Percentiles rank a stretch among this genome's conserved stretches.
Conservation (phyloP, 495 filamentous ascomycete species). For the Annulohypoxylon nitens region DNA sequence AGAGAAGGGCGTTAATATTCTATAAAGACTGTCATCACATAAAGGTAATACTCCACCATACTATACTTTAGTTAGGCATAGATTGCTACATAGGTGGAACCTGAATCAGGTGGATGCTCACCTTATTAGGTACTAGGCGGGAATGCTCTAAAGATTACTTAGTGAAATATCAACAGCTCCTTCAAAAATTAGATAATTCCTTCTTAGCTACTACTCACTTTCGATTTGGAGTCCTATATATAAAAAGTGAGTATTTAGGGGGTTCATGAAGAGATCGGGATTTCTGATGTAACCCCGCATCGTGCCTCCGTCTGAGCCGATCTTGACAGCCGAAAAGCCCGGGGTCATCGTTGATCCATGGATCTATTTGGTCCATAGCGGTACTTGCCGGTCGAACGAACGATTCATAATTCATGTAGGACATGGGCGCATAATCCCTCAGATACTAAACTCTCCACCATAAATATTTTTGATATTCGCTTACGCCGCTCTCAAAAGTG, state of each 20-base stretch:
- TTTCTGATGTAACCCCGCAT: conserved; percentile 3
- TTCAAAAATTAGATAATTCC: not conserved
- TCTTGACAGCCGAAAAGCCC: conserved; percentile 1
- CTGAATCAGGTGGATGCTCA: not conserved
- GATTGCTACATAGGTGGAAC: not conserved
- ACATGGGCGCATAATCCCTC: not conserved
- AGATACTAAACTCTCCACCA: not conserved
- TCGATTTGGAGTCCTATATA: too few species aligned
- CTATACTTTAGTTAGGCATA: not conserved
- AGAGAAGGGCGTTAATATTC: too few species aligned
- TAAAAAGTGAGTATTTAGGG: not conserved
- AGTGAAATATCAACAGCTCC: not conserved
- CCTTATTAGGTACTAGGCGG: not conserved
- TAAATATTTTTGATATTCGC: not conserved
- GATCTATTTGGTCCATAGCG: not conserved
- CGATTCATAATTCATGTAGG: not conserved
- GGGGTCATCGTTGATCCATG: not conserved
- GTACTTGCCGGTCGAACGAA: not conserved
- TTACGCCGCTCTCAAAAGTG: not conserved
- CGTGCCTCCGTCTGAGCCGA: not conserved
- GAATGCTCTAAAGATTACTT: too few species aligned
- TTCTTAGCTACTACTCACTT: too few species aligned
- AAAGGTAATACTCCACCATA: too few species aligned
- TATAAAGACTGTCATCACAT: too few species aligned
- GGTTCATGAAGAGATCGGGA: not conserved